Percentiles rank a stretch among this genome's conserved stretches.
These are phyloP conservation scores for Letharia columbiana DNA, from an alignment of 495 filamentous ascomycete species.

Conservation along the genomic window DNA sequence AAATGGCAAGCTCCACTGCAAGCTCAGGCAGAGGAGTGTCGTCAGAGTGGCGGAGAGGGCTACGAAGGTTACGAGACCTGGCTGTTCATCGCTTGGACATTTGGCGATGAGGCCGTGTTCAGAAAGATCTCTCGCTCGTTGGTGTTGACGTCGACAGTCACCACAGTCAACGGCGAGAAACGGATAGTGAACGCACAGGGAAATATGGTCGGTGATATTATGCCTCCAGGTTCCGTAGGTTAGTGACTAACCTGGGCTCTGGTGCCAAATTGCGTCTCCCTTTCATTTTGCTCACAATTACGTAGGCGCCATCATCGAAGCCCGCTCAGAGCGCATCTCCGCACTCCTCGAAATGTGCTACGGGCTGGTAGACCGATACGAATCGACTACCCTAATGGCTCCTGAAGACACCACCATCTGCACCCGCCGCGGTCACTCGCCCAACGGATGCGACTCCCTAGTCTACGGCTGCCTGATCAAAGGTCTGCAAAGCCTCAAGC, in stretches of 20 bases:
- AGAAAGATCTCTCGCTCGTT: not conserved
- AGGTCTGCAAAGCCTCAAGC: not conserved
- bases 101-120: not conserved
- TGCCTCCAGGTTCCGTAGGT: not conserved
- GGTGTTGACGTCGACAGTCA: not conserved
- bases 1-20: not conserved
- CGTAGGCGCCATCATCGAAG: not conserved
- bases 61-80: constrained; percentile 1
- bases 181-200: not conserved
- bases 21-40: not conserved
- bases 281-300: not conserved
- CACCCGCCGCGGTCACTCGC: not conserved
- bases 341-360: not conserved
- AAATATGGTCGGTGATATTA: not conserved
- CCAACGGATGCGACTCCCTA: not conserved
- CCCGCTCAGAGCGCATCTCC: not conserved
- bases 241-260: not conserved
- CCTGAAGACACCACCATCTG: not conserved
- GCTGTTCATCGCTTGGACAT: constrained; percentile 10
- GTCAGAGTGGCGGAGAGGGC: no score
- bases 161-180: not conserved
- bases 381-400: not conserved
- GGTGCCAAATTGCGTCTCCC: not conserved
- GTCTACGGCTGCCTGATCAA: not conserved
- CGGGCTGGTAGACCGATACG: not conserved